Conservation (phyloP, 768 basidiomycete species). For the Tylopilus plumbeoviolaceoides region DNA sequence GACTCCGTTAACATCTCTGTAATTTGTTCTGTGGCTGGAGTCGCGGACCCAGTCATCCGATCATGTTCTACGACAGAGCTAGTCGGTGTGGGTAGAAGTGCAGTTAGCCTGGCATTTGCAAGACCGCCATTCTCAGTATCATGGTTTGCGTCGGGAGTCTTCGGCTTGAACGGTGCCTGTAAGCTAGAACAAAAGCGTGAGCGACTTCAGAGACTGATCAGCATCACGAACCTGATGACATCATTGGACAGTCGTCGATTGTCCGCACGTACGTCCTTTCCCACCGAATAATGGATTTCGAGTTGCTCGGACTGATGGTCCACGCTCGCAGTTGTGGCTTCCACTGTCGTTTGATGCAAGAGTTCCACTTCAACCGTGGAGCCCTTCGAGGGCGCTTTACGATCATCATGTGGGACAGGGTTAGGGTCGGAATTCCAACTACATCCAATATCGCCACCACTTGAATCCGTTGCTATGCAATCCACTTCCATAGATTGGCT, state of each 20-base stretch:
- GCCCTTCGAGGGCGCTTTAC: not conserved
- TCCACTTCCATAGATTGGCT: not conserved
- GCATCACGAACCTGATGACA: not conserved
- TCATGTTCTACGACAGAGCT: too few species aligned
- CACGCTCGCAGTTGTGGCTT: not conserved
- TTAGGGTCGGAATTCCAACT: not conserved
- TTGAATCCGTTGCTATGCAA: not conserved
- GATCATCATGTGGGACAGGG: not conserved
- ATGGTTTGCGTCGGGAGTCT: too few species aligned
- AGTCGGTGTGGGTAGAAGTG: too few species aligned
- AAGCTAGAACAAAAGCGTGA: not conserved
- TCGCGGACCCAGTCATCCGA: not conserved
- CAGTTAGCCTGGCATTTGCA: too few species aligned
- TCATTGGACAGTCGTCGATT: too few species aligned
- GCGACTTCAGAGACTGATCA: not conserved
- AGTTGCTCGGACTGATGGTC: not conserved
- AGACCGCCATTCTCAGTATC: too few species aligned
- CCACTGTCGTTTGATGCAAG: not conserved
- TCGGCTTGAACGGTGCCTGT: not conserved
- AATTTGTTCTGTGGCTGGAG: not conserved
- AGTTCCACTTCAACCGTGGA: too few species aligned
- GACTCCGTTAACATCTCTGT: not conserved
- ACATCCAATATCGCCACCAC: not conserved
- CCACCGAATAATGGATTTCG: not conserved
- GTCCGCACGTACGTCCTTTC: not conserved